Evolutionary conservation across 148 eudicot species (phyloP), one percentile per base, ranked within the genome.

Genomic region (Spergularia marina): DNA sequence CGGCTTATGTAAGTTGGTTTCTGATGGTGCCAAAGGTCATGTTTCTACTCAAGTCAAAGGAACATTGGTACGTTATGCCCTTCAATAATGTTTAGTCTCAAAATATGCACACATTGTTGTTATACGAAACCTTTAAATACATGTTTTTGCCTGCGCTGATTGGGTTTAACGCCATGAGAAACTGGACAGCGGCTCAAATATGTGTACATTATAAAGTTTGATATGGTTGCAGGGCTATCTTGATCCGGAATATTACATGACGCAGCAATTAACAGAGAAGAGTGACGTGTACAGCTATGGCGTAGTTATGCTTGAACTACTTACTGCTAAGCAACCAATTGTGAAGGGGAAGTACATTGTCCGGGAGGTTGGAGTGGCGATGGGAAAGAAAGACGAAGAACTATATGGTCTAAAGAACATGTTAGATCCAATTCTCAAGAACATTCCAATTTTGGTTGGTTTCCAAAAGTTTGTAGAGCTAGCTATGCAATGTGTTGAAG

Each of bases 31-130:
- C 12, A 94, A 86, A 68, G 92, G 86, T 57, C 96, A 95, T 70
- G 88, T 95, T 51, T 92, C 98, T n/a, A 95, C 98, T 79, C 97
- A 92, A 82, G 96, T 95, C 49, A 95, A 95, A 81, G 98, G 98
- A 77, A 95, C 98, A 12, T 65, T 95, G 89, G 98, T 91, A 74
- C 76, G 87, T 47, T 51, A 30, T n/a, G 73, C 16, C 44, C 58
- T 70, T 53, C 13, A 21, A 53, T 25, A 8, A 16, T 40, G 51
- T n/a, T 39, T 65, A 6, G 12, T 65, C 20, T 65, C 69, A n/a
- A 58, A 65, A 40, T 23, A 62, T 8, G 34, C 6, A 3, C 49
- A 6, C 7, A 44, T 44, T 62, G 14, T 25, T 62, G 6, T 11
- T 34, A 11, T 8, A 58, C 1, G 36, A 2, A 55, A 55, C n/a